phyloP scores from a whole-genome alignment of 139 green algal species.

The Chlamydomonas incerta region DNA sequence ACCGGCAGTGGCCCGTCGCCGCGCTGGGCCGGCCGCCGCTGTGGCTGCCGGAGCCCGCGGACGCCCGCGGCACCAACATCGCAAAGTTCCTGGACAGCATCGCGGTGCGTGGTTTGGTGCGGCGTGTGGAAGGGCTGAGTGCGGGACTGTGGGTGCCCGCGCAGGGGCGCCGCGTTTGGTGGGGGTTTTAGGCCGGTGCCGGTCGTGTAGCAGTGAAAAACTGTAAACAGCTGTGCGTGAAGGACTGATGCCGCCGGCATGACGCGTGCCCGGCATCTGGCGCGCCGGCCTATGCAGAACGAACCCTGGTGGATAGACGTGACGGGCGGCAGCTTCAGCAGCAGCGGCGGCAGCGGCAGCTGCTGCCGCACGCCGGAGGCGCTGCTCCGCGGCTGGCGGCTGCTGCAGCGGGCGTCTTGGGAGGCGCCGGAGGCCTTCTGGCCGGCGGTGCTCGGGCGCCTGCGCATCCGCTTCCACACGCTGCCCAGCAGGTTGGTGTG shows the following conservation, averaged over 20 bases:
- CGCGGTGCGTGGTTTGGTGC: no score
- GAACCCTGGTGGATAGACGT: constrained; percentile 4
- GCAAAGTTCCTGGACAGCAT: constrained; percentile 63
- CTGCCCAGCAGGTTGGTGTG: constrained; percentile 37
- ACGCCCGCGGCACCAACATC: constrained; percentile 64
- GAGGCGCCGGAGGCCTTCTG: constrained; percentile 74
- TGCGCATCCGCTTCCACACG: constrained; percentile 63
- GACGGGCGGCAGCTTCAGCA: neutral
- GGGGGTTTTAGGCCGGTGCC: no score
- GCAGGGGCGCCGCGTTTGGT: no score
- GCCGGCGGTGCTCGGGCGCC: constrained; percentile 56
- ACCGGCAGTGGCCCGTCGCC: constrained; percentile 56
- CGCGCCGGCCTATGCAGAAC: neutral
- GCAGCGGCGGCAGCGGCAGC: constrained; percentile 22
- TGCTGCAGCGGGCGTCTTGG: constrained; percentile 73
- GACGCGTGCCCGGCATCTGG: no score
- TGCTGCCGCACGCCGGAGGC: constrained; percentile 3
- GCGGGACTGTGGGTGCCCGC: no score
- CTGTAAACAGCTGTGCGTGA: no score
- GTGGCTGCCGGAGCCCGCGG: constrained; percentile 65
- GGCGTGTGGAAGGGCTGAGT: no score
- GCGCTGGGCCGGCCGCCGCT: constrained; percentile 66
- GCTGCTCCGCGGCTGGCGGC: constrained; percentile 50
- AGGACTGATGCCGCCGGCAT: no score
- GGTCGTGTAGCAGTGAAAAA: no score